These are phyloP conservation scores for Camellia oleifera DNA, from an alignment of 179 eudicot genomes.

Conservation along the genomic window DNA sequence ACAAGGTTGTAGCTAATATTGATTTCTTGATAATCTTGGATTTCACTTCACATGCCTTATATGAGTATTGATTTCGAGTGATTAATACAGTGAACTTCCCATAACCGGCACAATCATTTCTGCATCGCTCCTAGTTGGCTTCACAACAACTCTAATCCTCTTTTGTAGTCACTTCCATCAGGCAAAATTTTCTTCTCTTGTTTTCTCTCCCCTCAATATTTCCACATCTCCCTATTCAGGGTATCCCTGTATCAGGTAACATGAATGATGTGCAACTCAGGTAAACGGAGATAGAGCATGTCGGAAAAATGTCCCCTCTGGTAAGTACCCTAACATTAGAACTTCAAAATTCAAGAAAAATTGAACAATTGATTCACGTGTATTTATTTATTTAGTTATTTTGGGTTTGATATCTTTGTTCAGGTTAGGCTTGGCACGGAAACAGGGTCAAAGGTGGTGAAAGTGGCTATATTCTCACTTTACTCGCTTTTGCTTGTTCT, in stretches of 20 bases:
- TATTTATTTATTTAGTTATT: too few species aligned
- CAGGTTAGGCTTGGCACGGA: neutral
- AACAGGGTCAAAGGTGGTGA: too few species aligned
- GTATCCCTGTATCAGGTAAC: too few species aligned
- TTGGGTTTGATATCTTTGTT: neutral
- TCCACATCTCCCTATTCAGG: too few species aligned
- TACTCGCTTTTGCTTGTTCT: too few species aligned
- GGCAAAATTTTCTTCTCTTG: constrained; percentile 34
- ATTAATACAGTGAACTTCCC: constrained; percentile 38
- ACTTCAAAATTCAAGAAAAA: neutral
- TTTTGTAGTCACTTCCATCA: constrained; percentile 99
- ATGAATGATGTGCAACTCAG: too few species aligned
- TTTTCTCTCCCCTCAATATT: neutral
- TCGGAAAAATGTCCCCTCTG: too few species aligned
- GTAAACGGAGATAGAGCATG: too few species aligned
- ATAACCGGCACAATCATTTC: constrained; percentile 52
- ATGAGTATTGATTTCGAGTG: neutral
- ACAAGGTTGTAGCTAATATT: constrained; percentile 36
- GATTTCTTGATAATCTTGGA: neutral
- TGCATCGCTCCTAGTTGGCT: constrained; percentile 78
- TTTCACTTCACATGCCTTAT: too few species aligned
- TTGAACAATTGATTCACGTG: neutral
- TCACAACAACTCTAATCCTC: constrained; percentile 79
- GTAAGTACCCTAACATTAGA: too few species aligned
- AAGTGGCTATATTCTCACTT: too few species aligned